Evolutionary conservation across 768 basidiomycete species (phyloP).

Genomic region (Phaffia tasmanica): DNA sequence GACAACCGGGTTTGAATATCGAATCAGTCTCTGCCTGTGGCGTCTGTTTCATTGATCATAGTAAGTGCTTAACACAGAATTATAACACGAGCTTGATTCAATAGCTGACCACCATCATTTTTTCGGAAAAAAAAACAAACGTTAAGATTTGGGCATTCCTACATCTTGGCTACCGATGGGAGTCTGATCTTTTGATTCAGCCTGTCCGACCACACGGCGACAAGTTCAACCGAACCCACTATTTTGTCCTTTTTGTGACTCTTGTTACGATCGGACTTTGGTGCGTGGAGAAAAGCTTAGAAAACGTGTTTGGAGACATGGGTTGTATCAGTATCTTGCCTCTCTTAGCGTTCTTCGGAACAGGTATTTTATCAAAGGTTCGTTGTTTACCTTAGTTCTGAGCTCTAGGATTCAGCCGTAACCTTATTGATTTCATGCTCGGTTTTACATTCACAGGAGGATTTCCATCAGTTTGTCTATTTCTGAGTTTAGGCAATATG

Average conservation of each 20-base stretch:
- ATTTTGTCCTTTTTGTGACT: constrained; percentile 76
- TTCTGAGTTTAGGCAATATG: background rate
- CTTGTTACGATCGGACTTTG: constrained; percentile 74
- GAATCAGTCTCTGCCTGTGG: constrained; percentile 63
- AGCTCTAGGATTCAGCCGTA: background rate
- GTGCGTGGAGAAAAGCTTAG: constrained; percentile 73
- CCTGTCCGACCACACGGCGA: constrained; percentile 75
- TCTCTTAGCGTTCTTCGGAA: constrained; percentile 83
- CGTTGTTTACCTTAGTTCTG: constrained; percentile 16
- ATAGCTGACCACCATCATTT: background rate
- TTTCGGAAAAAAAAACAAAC: background rate
- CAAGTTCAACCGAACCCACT: constrained; percentile 69
- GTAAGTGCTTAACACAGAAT: background rate
- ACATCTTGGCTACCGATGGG: constrained; percentile 64
- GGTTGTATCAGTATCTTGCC: constrained; percentile 92
- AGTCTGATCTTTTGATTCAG: constrained; percentile 59
- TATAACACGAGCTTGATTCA: background rate
- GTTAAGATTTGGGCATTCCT: constrained; percentile 72
- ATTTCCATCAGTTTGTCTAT: constrained; percentile 62
- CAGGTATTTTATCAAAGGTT: constrained; percentile 87
- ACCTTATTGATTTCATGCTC: background rate
- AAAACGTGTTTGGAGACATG: constrained; percentile 80
- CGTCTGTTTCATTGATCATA: constrained; percentile 66
- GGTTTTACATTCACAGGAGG: constrained; percentile 48
- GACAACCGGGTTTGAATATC: too few species aligned